These are phyloP conservation scores for Leishmania tarentolae DNA, from an alignment of 208 protist genomes.

Conservation along the genomic window DNA sequence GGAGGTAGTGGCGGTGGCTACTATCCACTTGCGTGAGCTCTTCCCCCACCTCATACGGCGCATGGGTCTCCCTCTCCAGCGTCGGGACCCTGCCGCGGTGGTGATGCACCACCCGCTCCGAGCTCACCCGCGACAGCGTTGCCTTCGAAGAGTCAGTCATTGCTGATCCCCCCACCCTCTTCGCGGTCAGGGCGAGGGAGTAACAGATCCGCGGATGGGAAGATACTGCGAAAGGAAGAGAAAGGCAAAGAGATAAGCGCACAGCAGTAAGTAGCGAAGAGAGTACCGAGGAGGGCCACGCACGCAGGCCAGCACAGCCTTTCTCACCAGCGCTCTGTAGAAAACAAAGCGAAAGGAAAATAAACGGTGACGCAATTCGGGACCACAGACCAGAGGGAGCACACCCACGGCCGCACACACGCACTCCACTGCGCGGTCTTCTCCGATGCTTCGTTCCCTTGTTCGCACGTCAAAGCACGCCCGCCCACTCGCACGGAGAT, in stretches of 20 bases:
- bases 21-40: background rate
- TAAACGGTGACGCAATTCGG: background rate
- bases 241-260: background rate
- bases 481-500: background rate
- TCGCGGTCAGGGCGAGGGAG: background rate
- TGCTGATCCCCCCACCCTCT: too few relatives aligned
- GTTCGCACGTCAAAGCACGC: background rate
- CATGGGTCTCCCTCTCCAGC: constrained; percentile 12
- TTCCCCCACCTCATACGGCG: constrained; percentile 20
- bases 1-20: background rate
- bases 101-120: background rate
- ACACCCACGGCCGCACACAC: background rate
- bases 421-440: background rate
- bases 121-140: background rate
- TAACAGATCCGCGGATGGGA: background rate
- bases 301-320: background rate
- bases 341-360: background rate
- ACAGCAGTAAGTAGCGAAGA: background rate
- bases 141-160: constrained; percentile 1
- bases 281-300: background rate
- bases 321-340: background rate
- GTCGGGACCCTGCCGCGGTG: background rate
- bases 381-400: background rate
- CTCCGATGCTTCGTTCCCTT: background rate
- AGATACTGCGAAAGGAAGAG: background rate